Conservation (phyloP, 2,329 filamentous ascomycete species). For the Penicillium sp. region DNA sequence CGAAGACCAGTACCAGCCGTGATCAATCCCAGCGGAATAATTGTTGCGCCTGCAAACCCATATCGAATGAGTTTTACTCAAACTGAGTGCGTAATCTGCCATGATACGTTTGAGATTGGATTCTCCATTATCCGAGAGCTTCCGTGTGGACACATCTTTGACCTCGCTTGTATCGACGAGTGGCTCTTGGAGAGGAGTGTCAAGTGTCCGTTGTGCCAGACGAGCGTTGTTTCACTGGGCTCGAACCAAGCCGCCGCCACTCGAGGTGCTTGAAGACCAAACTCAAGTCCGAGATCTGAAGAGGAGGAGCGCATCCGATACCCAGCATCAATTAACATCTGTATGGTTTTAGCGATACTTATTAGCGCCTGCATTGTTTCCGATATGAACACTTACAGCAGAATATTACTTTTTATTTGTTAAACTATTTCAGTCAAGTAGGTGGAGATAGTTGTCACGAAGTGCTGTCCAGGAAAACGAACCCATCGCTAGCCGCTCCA, state of each 20-base stretch:
- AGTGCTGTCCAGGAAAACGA: too few species aligned
- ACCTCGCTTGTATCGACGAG: constrained; percentile 86
- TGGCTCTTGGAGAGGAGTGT: constrained; percentile 79
- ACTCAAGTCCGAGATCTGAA: not conserved
- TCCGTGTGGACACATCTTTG: constrained; percentile 89
- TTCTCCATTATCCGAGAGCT: constrained; percentile 78
- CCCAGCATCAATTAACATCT: not conserved
- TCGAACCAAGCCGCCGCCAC: constrained; percentile 65
- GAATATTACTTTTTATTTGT: not conserved
- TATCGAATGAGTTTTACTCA: constrained; percentile 61
- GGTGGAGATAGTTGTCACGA: too few species aligned
- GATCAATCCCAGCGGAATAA: constrained; percentile 10
- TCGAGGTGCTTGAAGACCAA: constrained; percentile 35
- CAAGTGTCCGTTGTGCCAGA: constrained; percentile 88
- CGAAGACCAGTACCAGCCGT: constrained; percentile 15
- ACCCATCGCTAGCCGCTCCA: too few species aligned
- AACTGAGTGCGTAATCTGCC: constrained; percentile 84
- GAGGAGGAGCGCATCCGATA: not conserved
- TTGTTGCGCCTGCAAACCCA: constrained; percentile 12
- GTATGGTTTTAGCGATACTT: not conserved
- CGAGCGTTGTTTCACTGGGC: constrained; percentile 71
- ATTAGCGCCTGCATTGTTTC: not conserved
- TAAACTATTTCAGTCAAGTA: too few species aligned
- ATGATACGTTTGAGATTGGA: constrained; percentile 73
- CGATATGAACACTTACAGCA: not conserved